Base-by-base conservation (phyloP, 2,329 filamentous ascomycete genomes). In the Sclerotinia subarctica region DNA sequence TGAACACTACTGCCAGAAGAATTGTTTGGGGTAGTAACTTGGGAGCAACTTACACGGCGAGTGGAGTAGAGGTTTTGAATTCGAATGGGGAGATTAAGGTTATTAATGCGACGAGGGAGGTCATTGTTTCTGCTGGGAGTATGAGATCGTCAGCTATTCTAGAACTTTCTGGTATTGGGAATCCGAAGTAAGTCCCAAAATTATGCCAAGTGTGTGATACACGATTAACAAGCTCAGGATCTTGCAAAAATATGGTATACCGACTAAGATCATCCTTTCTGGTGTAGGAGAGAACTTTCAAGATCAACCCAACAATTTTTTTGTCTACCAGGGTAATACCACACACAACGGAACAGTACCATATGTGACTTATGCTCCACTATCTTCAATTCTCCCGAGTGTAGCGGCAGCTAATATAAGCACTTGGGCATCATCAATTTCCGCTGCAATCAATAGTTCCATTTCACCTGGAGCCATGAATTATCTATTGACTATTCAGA, bases 401-500 rank as follows among this genome's bases (percentile, higher is more conserved):
- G 10, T 64, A 38, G 59, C 70, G 21, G 35, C n/a, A 26, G n/a
- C 51, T 5, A 57, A 59, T 32, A 24, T 68, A 29, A 26, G 38
- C 5, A 32, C 38, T 13, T 67, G 49, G 32, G 64, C 67, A 35
- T n/a, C 38, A 21, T 42, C 63, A 35, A 68, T 70, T 32, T 71
- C 72, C 15, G 62, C 44, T n/a, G 70, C 72, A 6, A 74, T 72
- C 17, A 76, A 76, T 60, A 67, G 72, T 10, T 73, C 75, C 24
- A 74, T 71, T 15, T 70, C 79, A 17, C 71, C 73, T 13, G 70
- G 75, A 5, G 67, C 76, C 19, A 76, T 78, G 19, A 69, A 84
- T 42, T 77, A 82, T 68, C 73, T 84, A 1, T 77, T 85, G 26
- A 74, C 74, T 10, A 74, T 82, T 3, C 82, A 85, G 73, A 78